Evolutionary conservation across 2,329 filamentous ascomycete species (phyloP).

Genomic region (Neofusicoccum umdonicola): DNA sequence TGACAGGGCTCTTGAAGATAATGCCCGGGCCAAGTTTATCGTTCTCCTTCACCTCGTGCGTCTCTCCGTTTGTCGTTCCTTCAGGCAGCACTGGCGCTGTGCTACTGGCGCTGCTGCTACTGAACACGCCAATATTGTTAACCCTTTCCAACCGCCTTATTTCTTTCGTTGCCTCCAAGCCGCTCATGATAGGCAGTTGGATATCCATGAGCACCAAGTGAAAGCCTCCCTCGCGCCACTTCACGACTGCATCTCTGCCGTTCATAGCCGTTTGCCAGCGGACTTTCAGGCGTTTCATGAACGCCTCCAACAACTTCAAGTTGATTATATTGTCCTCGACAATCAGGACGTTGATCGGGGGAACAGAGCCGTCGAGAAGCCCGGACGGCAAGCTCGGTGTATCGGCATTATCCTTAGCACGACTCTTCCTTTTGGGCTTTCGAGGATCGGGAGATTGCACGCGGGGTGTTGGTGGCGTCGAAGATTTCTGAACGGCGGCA

Average conservation of each 20-base stretch:
- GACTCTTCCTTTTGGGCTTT: constrained; percentile 48
- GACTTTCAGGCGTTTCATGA: constrained; percentile 93
- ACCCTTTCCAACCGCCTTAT: constrained; percentile 85
- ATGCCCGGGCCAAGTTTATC: constrained; percentile 65
- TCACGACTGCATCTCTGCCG: constrained; percentile 85
- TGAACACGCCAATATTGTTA: constrained; percentile 90
- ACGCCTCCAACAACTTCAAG: constrained; percentile 84
- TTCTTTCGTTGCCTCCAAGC: constrained; percentile 90
- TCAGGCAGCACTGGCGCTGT: constrained; percentile 6
- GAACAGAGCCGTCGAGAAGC: constrained; percentile 73
- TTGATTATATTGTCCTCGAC: constrained; percentile 99
- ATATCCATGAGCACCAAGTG: constrained; percentile 99
- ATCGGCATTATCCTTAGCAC: constrained; percentile 36
- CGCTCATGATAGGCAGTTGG: constrained; percentile 94
- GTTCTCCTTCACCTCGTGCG: constrained; percentile 50
- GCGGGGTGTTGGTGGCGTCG: constrained; percentile 49
- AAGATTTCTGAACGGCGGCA: constrained; percentile 37
- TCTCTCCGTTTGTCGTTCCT: constrained; percentile 24
- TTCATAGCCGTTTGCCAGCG: constrained; percentile 98
- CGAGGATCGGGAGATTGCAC: constrained; percentile 49
- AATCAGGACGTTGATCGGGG: constrained; percentile 94
- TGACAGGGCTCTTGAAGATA: constrained; percentile 93
- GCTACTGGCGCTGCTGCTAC: constrained; percentile 32
- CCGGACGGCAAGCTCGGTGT: constrained; percentile 54
- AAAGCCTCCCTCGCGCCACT: constrained; percentile 90